Conservation (phyloP, 1,139 yeast genomes). For the Yamadazyma membranifaciens region DNA sequence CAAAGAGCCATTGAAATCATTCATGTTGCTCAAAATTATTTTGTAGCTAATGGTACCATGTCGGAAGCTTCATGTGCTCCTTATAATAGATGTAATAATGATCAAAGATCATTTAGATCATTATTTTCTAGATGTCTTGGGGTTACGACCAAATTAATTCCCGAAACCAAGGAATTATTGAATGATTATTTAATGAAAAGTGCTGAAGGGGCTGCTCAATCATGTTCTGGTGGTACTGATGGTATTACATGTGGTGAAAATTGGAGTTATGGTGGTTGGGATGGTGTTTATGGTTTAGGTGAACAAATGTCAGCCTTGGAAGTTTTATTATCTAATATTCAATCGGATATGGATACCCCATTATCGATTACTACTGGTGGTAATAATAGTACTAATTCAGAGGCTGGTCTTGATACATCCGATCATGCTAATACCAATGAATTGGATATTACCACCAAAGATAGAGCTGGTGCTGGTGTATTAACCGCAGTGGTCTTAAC, state of each 20-base stretch:
- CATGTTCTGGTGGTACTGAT: slow-evolving; percentile 73
- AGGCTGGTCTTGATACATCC: slow-evolving; percentile 42
- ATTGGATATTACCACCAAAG: slow-evolving; percentile 32
- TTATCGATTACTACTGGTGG: slow-evolving; percentile 47
- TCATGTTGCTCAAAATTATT: slow-evolving; percentile 44
- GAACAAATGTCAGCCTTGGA: slow-evolving; percentile 79
- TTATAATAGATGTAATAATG: slow-evolving; percentile 58
- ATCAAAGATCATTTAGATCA: slow-evolving; percentile 78
- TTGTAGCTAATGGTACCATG: slow-evolving; percentile 49
- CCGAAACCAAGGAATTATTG: slow-evolving; percentile 44
- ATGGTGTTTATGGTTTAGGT: slow-evolving; percentile 69
- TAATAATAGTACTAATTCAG: slow-evolving; percentile 40
- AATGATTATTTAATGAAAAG: slow-evolving; percentile 44
- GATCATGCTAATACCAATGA: slow-evolving; percentile 28
- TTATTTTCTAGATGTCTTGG: slow-evolving; percentile 68
- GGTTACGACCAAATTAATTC: slow-evolving; percentile 55
- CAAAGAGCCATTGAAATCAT: slow-evolving; percentile 51
- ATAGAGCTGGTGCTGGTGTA: slow-evolving; percentile 50
- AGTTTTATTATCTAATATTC: slow-evolving; percentile 44
- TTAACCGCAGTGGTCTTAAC: slow-evolving; percentile 44
- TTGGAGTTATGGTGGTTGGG: slow-evolving; percentile 61
- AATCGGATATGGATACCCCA: slow-evolving; percentile 28
- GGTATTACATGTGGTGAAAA: slow-evolving; percentile 75
- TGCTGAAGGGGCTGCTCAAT: slow-evolving; percentile 66
- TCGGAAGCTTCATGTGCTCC: slow-evolving; percentile 66